Conservation (phyloP, 179 eudicot genomes). For the Gypsophila paniculata region DNA sequence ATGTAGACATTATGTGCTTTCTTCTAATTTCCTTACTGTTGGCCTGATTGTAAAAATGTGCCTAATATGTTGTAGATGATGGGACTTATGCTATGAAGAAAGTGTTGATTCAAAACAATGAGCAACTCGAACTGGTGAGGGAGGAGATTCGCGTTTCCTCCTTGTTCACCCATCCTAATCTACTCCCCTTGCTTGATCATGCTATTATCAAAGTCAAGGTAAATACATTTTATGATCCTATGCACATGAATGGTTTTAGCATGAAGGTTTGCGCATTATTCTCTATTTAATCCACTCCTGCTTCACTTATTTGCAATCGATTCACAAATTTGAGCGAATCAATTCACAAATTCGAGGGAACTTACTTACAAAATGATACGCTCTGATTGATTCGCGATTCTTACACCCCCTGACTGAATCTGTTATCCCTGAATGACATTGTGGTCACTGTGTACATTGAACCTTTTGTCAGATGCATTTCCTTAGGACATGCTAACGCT, state of each 20-base stretch:
- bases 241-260: no score
- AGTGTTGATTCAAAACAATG: slow-evolving; percentile 79
- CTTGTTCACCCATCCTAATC: slow-evolving; percentile 80
- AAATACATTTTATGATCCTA: background rate
- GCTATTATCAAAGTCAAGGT: slow-evolving; percentile 91
- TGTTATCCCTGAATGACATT: no score
- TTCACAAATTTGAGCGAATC: no score
- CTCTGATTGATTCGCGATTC: no score
- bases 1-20: background rate
- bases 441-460: no score
- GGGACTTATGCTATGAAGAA: slow-evolving; percentile 98
- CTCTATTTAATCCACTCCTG: no score
- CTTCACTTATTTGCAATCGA: no score
- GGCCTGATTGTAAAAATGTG: slow-evolving; percentile 20
- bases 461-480: no score
- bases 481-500: background rate
- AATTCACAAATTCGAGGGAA: no score
- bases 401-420: no score
- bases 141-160: slow-evolving; percentile 96
- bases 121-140: slow-evolving; percentile 88
- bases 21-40: background rate
- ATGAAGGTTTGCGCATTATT: no score
- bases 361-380: no score
- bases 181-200: slow-evolving; percentile 96
- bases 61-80: slow-evolving; percentile 57